Evolutionary conservation across 2,329 filamentous ascomycete species (phyloP), one percentile per base, ranked within the genome.

Genomic region (Orbilia javanica): DNA sequence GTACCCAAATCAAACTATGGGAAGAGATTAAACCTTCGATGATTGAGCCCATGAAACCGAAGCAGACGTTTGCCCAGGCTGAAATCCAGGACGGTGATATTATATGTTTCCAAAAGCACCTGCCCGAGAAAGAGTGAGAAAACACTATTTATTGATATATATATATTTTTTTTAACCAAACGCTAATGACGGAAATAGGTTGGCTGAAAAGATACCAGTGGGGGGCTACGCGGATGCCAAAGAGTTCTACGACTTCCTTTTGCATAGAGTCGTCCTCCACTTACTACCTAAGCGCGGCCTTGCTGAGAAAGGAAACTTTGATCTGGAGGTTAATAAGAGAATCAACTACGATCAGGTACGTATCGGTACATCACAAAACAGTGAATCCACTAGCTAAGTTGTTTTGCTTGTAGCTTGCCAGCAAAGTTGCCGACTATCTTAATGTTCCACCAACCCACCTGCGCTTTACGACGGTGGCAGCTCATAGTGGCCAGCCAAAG

Each of bases 21-120:
- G 96, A 99, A 88, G 96, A 99, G 86, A 98, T 99, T 85, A 99
- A 98, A 85, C 94, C 94, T 64, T 93, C 90, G 77, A 98, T 98
- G 94, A 97, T 99, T 80, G 96, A 99, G 83, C 88, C 89, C 5
- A 91, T 99, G 86, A 98, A 97, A 85, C 89, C 91, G 0, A 98
- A 97, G 85, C 90, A 93, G 82, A 93, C 94, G 0, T 88, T 99
- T 76, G 92, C 94, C 80, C 90, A 93, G 76, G 96, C 96, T 0
- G 96, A 99, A 84, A 92, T 99, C 25, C 95, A 98, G 83, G 95
- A 99, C 82, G 96, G 96, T 60, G 96, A 99, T 83, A 97, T 99
- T 81, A 90, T 99, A 71, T 97, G 94, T 83, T 97, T 98, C 85
- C 96, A 99, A 83, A 89, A 89, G 76, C 86, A 88, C 27, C 85